phyloP scores from a whole-genome alignment of 1,284 basidiomycete genomes.

The Volvariella surrecta region DNA sequence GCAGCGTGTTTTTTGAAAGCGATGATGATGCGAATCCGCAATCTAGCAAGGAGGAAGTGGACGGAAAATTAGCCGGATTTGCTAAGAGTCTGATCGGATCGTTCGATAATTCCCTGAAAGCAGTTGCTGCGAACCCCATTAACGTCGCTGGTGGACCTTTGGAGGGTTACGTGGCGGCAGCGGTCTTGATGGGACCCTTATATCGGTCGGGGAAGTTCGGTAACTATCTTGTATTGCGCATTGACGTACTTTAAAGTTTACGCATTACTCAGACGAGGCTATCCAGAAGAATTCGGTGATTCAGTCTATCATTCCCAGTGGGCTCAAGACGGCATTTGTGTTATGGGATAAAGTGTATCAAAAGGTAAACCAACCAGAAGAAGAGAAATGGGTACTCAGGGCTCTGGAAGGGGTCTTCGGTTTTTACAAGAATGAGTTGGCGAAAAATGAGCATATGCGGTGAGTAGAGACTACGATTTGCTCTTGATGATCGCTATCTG shows the following conservation, averaged over 20 bases:
- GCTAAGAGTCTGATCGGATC: conserved; percentile 47
- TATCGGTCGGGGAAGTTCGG: conserved; percentile 41
- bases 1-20: conserved; percentile 35
- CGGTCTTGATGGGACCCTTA: conserved; percentile 61
- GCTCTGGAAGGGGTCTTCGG: conserved; percentile 47
- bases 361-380: conserved; percentile 55
- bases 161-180: conserved; percentile 77
- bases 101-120: conserved; percentile 67
- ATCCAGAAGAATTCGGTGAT: conserved; percentile 30
- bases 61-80: conserved; percentile 32
- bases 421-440: conserved; percentile 44
- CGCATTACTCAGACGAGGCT: conserved; percentile 23
- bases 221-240: conserved; percentile 19
- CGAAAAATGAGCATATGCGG: conserved; percentile 51
- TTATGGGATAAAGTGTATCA: conserved; percentile 83
- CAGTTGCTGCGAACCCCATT: conserved; percentile 47
- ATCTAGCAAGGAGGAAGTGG: not conserved
- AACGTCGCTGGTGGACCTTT: conserved; percentile 56
- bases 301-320: conserved; percentile 33
- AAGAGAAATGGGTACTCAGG: conserved; percentile 76
- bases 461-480: conserved; percentile 17
- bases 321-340: conserved; percentile 76
- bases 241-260: conserved; percentile 6
- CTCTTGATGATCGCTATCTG: conserved; percentile 2
- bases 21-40: conserved; percentile 24